Evolutionary conservation across 352 stramenopile genomes (phyloP), one percentile per base, ranked within the genome.

Genomic region (Lagenidium sp.): DNA sequence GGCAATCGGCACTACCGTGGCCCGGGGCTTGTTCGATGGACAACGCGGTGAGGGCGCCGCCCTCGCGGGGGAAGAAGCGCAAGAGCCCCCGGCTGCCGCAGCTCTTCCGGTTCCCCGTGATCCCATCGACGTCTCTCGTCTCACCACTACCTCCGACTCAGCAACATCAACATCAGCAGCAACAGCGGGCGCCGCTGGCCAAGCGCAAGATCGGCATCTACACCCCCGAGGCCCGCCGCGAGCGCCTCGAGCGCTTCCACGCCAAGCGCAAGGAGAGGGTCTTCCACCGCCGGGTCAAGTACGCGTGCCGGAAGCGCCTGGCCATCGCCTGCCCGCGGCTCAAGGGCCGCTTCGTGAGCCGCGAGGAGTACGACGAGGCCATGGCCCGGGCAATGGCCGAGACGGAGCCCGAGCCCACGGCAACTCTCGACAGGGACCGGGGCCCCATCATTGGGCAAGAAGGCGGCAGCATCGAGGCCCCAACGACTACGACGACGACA

Each of bases 301-400:
- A 88, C 50, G 69, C 61, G 35, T 84, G 72, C 48, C 72, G 75
- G 42, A 82, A 84, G 45, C 67, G 64, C 0, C 59, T 88, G 20
- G 75, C 75, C n/a, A 80, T 71, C 37, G 65, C 70, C 8, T 83
- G 72, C 44, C 75, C 71, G 34, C 72, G 72, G 12, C 46, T 84
- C 46, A 83, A 84, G 55, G 75, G 75, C n/a, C 69, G 75, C 16
- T 88, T 88, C 34, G 75, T 84, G 21, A 70, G 96, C 16, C 81
- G 82, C 1, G 63, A 92, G 18, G 63, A 75, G 29, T 68, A 96
- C 53, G 92, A 98, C 67, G 79, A 98, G 29, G 77, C 98, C 41
- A 52, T 99, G 12, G 96, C 76, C 4, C 68, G 86, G 23, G 76
- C 82, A 44, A 62, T 65, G 13, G 93, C 98, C 78, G 95, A 93